Percentiles rank a stretch among this genome's conserved stretches.
phyloP scores from a whole-genome alignment of 768 basidiomycete genomes.

The Boletus pseudo-olivaceus region DNA sequence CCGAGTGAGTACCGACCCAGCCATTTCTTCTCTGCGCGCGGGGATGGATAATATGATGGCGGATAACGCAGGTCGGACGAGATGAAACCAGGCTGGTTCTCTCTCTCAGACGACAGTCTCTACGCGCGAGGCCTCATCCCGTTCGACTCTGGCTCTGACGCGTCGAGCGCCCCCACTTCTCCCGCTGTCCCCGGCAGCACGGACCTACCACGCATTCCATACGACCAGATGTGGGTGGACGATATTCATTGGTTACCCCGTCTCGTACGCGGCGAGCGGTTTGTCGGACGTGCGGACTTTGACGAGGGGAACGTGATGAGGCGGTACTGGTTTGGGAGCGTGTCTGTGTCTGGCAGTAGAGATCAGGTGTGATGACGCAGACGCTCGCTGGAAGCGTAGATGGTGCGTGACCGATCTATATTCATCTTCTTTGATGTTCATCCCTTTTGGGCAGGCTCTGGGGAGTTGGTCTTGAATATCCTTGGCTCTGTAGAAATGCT shows the following conservation, averaged over 20 bases:
- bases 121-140: slow-evolving; percentile 5
- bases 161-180: background rate
- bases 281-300: slow-evolving; percentile 51
- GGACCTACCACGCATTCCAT: slow-evolving; percentile 50
- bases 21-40: background rate
- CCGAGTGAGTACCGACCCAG: slow-evolving; percentile 50
- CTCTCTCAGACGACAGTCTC: slow-evolving; percentile 27
- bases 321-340: slow-evolving; percentile 64
- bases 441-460: too few relatives aligned
- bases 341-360: background rate
- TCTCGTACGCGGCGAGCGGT: slow-evolving; percentile 41
- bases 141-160: background rate
- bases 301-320: slow-evolving; percentile 81
- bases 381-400: background rate
- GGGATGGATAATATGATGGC: background rate
- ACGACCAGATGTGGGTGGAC: slow-evolving; percentile 54
- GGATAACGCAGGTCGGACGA: slow-evolving; percentile 69
- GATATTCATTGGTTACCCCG: slow-evolving; percentile 70
- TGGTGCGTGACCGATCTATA: background rate
- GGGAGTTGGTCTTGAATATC: background rate
- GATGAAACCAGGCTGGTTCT: slow-evolving; percentile 85
- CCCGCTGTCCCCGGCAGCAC: background rate
- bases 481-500: background rate
- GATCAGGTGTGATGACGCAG: background rate
- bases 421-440: background rate